Base-by-base conservation (phyloP, 1,284 basidiomycete species). In the Cronartium quercuum region DNA sequence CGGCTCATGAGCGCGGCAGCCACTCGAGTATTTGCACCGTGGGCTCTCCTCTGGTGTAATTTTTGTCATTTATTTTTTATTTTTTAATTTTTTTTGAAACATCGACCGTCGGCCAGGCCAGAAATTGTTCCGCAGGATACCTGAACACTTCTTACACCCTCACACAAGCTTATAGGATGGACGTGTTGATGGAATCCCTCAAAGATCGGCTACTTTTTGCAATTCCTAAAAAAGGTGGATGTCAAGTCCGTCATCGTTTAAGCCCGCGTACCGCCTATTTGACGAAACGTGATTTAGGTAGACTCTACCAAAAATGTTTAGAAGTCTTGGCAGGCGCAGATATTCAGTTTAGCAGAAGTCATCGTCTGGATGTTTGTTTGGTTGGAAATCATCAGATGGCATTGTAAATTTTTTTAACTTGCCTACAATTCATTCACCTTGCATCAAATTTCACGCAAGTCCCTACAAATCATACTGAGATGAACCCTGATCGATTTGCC, bases 331-430 rank as follows among this genome's bases (percentile, higher is more conserved):
- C 89, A 74, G 93, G 94, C 75, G 94, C 95, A 76, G 95, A 99
- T 82, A 92, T 99, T 79, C 91, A 97, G 82, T 99, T 96, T 82
- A 90, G 91, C 80, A 87, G 92, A 79, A 88, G 90, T 78, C 87
- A 92, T 82, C 85, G 95, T 77, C 86, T 97, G 65, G 95, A 98
- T 81, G 92, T 98, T 41, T 92, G 90, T 77, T 86, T 98, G 15
- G 92, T 92, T 18, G 87, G 90, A 77, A 98, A 98, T 82, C 92
- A 94, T 80, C 89, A 89, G 64, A 93, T 98, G 77, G 94, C 94
- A 6, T 88, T 98, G 89, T 93, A 79, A 79, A 87, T 44, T 44
- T 12, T 13, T 37, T 38, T 55, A 44, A 9, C 51, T 41, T 42
- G 34, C 55, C 29, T 29, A 29, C 29, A 29, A 29, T 29, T 29